Base-by-base conservation (phyloP, 805 yeast species). In the Sugiyamaella americana region DNA sequence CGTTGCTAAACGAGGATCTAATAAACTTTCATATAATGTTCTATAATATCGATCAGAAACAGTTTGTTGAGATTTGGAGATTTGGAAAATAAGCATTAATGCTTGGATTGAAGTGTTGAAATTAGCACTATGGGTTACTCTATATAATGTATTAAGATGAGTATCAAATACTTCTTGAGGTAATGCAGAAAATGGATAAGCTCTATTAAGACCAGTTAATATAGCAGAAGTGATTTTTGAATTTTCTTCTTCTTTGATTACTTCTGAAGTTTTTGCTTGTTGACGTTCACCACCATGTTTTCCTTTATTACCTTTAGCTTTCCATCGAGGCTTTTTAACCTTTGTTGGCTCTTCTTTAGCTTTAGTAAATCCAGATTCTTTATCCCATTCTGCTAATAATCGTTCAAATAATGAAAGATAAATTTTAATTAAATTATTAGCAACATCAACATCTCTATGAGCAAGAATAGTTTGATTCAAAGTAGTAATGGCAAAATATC, bases 71-170 rank as follows among this genome's bases (percentile, higher is more conserved):
- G 78, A 72, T 41, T 74, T 63, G 17, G 87, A 75, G 51, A 93
- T 84, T 60, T 87, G 96, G 62, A 83, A 80, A 44, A 93, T 80
- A 59, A 93, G 77, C 30, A 84, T 81, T 55, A 93, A 74, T 0
- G 98, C 95, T 69, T 93, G 98, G 20, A 93, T 81, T 11, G 94
- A 82, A 2, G 98, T 91, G 64, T 87, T 87, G 72, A 91, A 89
- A 63, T 93, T 93, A 21, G 95, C 80, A 16, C 96, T 83, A 64
- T 91, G 97, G 3, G 97, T 89, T 62, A 91, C 91, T 59, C 79
- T 79, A 74, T 84, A 93, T 47, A 93, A 69, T 0, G 95, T 82
- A 60, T 87, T 83, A 60, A 91, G 71, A 67, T 93, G 97, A 51
- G 76, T 71, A 53, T 79, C 78, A 44, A 69, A 67, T 60, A 82